Base-by-base conservation (phyloP, 108 stramenopile genomes). In the Skeletonema costatum region DNA sequence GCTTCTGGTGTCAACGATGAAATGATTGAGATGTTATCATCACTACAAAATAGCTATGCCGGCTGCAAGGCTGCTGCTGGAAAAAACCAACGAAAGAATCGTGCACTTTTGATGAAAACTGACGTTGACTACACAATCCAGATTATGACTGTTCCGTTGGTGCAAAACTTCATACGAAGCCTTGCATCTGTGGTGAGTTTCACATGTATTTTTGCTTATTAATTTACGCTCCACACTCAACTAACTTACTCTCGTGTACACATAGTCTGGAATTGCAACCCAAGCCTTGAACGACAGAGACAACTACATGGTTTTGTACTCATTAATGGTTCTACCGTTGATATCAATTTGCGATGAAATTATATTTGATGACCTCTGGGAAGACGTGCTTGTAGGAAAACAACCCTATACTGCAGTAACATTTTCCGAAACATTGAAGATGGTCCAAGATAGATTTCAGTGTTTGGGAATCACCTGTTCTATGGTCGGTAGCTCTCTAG, bases 101-200 rank as follows among this genome's bases (percentile, higher is more conserved):
- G 56, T 42, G 31, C 63, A 73, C 64, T 72, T n/a, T 35, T 48
- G 3, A 69, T 91, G 68, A 76, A 76, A 33, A 69, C 65, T 59
- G 39, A 73, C 4, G 78, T 84, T 39, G 78, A 84, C 21, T 75
- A 87, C 10, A 80, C 90, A 17, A 72, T 87, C 9, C 70, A 79
- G 42, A n/a, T 68, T 2, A 70, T 95, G 85, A 82, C 81, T 13
- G 77, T 85, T 14, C 86, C 88, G 0, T 75, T 95, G 13, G 61
- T 95, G 12, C 83, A 87, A 59, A 71, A 81, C 17, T 81, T 95
- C 5, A 67, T 90, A 8, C 77, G 70, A 58, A 78, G 85, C 36
- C 64, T 81, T 29, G 73, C 80, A 32, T 31, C 60, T 2, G 46
- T 48, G 71, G 71, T 71, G 46, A 16, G 71, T 71, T 31, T 71